Base-by-base conservation (phyloP, 2,329 filamentous ascomycete species). In the Neophaeococcomyces aloes region DNA sequence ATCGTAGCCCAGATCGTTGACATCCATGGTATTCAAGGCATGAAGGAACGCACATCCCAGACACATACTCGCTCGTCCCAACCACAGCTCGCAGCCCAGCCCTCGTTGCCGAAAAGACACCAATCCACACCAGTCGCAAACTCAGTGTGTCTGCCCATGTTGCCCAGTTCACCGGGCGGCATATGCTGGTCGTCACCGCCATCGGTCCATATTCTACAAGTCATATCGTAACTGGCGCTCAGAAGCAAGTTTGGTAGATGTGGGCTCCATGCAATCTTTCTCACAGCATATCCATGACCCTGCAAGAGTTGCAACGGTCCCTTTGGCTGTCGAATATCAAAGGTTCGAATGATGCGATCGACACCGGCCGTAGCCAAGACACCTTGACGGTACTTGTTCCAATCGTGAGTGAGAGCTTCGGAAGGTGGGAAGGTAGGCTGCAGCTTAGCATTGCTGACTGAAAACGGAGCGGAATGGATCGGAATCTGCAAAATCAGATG, bases 191-290 rank as follows among this genome's bases (percentile, higher is more conserved):
- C 23, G 48, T 62, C 51, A 29, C 71, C 76, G n/a, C 78, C 84
- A 59, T 96, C 91, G 8, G 80, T 86, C 91, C 91, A 98, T 38
- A 95, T 72, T 25, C 91, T 77, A 53, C 91, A 93, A 4, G 86
- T 94, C 91, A 98, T 98, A 65, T 98, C 91, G 63, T 98, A 98
- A 59, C 87, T 91, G 1, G 85, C 89, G 55, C 81, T 91, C 32
- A 94, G 72, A 32, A 98, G 65, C 7, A 94, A 75, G 60, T 96
- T 86, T 46, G 80, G 79, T n/a, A 91, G 74, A 67, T 98, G 91
- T 7, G 91, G 91, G 56, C 85, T 93, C 89, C 91, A 98, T 4
- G 85, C 77, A 3, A 98, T 59, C 51, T 83, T 79, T 37, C 88
- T 74, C 19, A 96, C 80, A 2, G 91, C 91, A 61, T 95, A 98